Base-by-base conservation (phyloP, 2,329 filamentous ascomycete species). In the Pyricularia sp. region DNA sequence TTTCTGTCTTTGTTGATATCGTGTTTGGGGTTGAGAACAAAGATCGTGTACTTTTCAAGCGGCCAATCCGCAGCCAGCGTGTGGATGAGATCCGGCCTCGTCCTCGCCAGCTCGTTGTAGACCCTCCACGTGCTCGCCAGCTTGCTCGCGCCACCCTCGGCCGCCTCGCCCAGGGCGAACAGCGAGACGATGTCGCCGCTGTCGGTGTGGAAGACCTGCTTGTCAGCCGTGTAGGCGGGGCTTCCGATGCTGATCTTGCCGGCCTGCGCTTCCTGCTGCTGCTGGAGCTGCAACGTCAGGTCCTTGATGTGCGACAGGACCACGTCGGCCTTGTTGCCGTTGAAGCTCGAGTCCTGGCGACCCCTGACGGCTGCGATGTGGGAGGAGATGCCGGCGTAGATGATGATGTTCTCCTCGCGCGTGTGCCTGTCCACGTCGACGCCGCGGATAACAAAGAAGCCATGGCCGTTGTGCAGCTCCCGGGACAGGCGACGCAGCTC, bases 141-240 rank as follows among this genome's bases (percentile, higher is more conserved):
- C 70, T 83, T 84, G 72, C 86, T 89, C 69, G 84, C 79, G 0
- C 88, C 88, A 0, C 88, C 88, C 1, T 78, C 77, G 0, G 81
- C 82, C 0, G 86, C 83, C 11, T 82, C 81, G 23, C 81, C 79
- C 2, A 89, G 80, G 0, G 83, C 84, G 65, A 87, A 84, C 7
- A 90, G 78, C 1, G 85, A 84, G 25, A 90, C 81, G 2, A 90
- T 80, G 72, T 90, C 88, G 10, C 87, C 83, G 0, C 75, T 74
- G 72, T 90, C 87, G 0, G 85, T 90, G 74, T 90, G 88, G 72
- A 89, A 89, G 6, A 85, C 83, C 74, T 87, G 87, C 73, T 87
- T 88, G 69, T 89, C 86, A 0, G 83, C 79, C 0, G 86, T 88
- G 74, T 87, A 88, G 0, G 86, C 85, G 0, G 86, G 86, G 0